phyloP scores from a whole-genome alignment of 108 stramenopile species.

The Bacterosira constricta region DNA sequence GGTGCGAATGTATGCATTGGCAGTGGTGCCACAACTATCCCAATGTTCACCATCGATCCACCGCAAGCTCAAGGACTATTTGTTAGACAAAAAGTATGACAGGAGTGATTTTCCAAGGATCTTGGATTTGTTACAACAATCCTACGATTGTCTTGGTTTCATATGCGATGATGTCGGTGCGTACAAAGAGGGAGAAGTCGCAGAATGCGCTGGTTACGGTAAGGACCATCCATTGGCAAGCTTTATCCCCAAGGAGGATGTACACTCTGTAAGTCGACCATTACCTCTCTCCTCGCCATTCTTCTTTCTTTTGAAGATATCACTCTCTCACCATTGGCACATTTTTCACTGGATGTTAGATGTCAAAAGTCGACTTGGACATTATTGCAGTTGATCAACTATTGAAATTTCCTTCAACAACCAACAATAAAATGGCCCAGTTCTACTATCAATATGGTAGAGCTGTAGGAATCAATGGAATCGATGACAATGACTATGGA shows the following conservation, averaged over 20 bases:
- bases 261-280: slow-evolving; percentile 30
- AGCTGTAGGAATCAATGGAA: slow-evolving; percentile 63
- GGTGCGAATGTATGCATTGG: slow-evolving; percentile 62
- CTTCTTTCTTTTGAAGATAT: no score
- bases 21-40: slow-evolving; percentile 77
- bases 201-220: slow-evolving; percentile 49
- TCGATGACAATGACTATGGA: slow-evolving; percentile 57
- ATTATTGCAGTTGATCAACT: slow-evolving; percentile 44
- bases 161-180: slow-evolving; percentile 75
- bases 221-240: slow-evolving; percentile 54
- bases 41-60: slow-evolving; percentile 76
- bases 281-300: not conserved
- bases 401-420: slow-evolving; percentile 40
- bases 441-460: slow-evolving; percentile 73
- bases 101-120: slow-evolving; percentile 52
- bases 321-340: not conserved
- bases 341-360: not conserved
- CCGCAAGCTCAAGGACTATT: slow-evolving; percentile 61
- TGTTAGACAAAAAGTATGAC: slow-evolving; percentile 53
- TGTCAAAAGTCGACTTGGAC: slow-evolving; percentile 73
- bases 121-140: slow-evolving; percentile 58
- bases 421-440: slow-evolving; percentile 53
- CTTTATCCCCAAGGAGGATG: slow-evolving; percentile 57
- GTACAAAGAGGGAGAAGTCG: slow-evolving; percentile 23
- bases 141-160: slow-evolving; percentile 79